Evolutionary conservation across 208 protist genomes (phyloP).

Genomic region (Leishmania amazonensis): DNA sequence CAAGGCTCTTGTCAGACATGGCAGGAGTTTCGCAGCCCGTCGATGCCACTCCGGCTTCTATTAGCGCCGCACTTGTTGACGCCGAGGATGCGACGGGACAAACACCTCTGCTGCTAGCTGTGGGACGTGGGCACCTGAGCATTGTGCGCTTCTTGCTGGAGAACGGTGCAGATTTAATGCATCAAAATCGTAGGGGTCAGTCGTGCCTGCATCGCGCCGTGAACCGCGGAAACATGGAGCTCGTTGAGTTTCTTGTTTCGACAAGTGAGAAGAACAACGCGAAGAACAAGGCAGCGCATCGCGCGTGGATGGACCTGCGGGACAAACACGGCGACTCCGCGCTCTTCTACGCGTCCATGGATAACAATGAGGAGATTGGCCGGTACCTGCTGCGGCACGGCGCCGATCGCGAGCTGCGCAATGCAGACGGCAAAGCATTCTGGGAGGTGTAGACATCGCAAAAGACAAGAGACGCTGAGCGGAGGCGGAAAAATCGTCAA

Average conservation of each 20-base stretch:
- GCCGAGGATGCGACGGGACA: constrained; percentile 63
- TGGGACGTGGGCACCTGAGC: constrained; percentile 54
- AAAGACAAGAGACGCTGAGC: neutral
- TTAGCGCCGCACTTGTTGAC: constrained; percentile 41
- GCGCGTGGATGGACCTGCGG: constrained; percentile 82
- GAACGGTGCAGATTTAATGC: constrained; percentile 60
- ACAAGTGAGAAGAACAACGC: constrained; percentile 51
- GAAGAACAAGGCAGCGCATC: constrained; percentile 38
- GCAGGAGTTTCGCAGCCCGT: neutral
- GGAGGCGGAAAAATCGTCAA: neutral
- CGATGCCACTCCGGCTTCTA: constrained; percentile 4
- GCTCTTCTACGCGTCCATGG: constrained; percentile 91
- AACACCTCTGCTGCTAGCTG: constrained; percentile 71
- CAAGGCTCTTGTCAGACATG: neutral
- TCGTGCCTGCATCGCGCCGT: constrained; percentile 84
- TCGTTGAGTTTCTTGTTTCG: constrained; percentile 79
- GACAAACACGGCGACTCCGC: constrained; percentile 85
- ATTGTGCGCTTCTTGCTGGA: constrained; percentile 72
- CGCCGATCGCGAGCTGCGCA: constrained; percentile 75
- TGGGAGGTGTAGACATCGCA: constrained; percentile 75
- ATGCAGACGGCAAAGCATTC: constrained; percentile 90
- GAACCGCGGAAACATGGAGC: constrained; percentile 61
- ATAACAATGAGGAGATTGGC: constrained; percentile 92
- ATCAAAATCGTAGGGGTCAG: constrained; percentile 78
- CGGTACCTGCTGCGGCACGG: constrained; percentile 82